Evolutionary conservation across 805 yeast genomes (phyloP).

Genomic region (Candida khao-thaluensis): DNA sequence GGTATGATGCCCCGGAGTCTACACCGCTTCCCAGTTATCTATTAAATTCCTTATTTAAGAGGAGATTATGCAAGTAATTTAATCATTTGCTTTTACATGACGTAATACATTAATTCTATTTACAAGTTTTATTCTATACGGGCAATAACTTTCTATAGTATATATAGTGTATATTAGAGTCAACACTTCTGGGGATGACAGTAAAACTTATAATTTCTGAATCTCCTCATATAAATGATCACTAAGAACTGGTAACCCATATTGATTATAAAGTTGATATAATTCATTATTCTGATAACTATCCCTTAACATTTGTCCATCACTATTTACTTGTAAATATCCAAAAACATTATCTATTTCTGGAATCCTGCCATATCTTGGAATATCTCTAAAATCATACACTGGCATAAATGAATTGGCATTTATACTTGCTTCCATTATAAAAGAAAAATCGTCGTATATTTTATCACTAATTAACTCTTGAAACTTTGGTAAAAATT

Average conservation of each 20-base stretch:
- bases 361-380: slow-evolving; percentile 64
- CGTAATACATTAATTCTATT: not conserved
- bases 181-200: too few species aligned
- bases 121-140: too few species aligned
- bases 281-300: slow-evolving; percentile 58
- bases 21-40: not conserved
- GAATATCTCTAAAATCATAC: slow-evolving; percentile 65
- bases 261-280: slow-evolving; percentile 48
- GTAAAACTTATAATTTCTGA: slow-evolving; percentile 6
- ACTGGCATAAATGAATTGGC: slow-evolving; percentile 62
- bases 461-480: slow-evolving; percentile 22
- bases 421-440: slow-evolving; percentile 55
- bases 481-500: slow-evolving; percentile 30
- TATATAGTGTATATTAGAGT: too few species aligned
- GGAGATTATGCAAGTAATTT: not conserved
- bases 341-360: slow-evolving; percentile 72
- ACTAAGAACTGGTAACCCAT: slow-evolving; percentile 44
- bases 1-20: too few species aligned
- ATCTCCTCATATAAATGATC: slow-evolving; percentile 49
- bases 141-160: too few species aligned
- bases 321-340: slow-evolving; percentile 56
- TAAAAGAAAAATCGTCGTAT: slow-evolving; percentile 50
- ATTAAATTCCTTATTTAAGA: slow-evolving; percentile 1
- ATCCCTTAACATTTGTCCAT: slow-evolving; percentile 53
- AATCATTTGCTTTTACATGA: not conserved